Conservation (phyloP, 352 stramenopile species). For the Pythium plurisporium region DNA sequence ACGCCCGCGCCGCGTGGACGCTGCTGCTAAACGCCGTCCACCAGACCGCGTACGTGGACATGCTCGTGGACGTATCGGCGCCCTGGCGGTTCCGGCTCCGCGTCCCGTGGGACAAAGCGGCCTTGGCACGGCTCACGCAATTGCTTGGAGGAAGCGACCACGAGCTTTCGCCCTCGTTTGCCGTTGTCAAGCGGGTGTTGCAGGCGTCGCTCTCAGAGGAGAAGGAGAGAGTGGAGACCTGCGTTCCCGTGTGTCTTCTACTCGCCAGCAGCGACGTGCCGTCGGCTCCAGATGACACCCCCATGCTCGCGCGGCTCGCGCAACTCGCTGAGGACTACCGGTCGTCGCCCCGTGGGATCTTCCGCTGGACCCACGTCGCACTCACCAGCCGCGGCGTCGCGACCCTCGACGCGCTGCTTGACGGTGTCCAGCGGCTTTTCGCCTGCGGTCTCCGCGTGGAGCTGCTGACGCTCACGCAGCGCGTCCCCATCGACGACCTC, state of each 20-base stretch:
- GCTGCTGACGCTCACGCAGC: neutral
- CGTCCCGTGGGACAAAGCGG: neutral
- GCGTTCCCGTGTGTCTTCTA: neutral
- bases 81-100: neutral
- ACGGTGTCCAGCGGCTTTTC: neutral
- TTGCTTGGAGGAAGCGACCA: neutral
- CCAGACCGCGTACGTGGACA: neutral
- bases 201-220: too few relatives aligned
- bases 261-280: neutral
- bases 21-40: neutral
- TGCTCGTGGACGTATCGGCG: neutral
- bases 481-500: neutral
- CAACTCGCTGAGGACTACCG: neutral
- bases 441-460: neutral
- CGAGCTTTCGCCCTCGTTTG: too few relatives aligned
- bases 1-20: neutral
- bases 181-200: too few relatives aligned
- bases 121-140: neutral
- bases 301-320: constrained; percentile 1
- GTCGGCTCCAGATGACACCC: neutral
- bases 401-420: neutral
- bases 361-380: neutral
- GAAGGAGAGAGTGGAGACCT: neutral
- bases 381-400: neutral
- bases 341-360: neutral